These are phyloP conservation scores for Stachybotrys echinatus DNA, from an alignment of 2,329 filamentous ascomycete genomes.

Conservation along the genomic window DNA sequence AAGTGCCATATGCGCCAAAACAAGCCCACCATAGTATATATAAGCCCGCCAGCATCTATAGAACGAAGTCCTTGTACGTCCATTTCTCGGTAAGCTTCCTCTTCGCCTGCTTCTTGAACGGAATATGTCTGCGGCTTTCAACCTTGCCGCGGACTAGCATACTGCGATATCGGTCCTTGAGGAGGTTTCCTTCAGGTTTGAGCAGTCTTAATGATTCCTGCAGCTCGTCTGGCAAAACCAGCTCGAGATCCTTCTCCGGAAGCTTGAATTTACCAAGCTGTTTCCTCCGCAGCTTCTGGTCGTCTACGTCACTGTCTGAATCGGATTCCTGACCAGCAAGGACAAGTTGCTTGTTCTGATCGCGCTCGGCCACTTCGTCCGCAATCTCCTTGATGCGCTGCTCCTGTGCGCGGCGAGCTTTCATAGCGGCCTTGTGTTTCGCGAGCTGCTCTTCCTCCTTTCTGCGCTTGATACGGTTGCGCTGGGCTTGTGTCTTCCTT, in stretches of 20 bases:
- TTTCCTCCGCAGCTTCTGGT: constrained; percentile 61
- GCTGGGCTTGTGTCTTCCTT: constrained; percentile 79
- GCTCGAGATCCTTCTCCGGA: constrained; percentile 73
- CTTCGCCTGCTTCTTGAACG: constrained; percentile 78
- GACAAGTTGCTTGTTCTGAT: constrained; percentile 41
- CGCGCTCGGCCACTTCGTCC: constrained; percentile 54
- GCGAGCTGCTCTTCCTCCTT: constrained; percentile 79
- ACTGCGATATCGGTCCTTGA: constrained; percentile 88
- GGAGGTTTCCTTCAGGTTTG: constrained; percentile 91
- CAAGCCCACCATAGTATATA: too few relatives aligned
- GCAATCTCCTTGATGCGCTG: constrained; percentile 67
- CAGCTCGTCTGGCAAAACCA: constrained; percentile 78
- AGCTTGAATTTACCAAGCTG: constrained; percentile 69
- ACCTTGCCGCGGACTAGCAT: constrained; percentile 85
- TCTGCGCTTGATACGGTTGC: constrained; percentile 81
- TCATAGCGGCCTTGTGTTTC: constrained; percentile 71
- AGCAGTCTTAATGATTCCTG: constrained; percentile 75
- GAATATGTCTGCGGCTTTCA: constrained; percentile 72
- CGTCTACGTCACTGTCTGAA: constrained; percentile 53
- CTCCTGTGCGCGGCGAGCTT: constrained; percentile 66
- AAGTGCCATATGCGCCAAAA: too few relatives aligned
- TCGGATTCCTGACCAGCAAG: constrained; percentile 28
- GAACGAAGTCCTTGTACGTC: constrained; percentile 86
- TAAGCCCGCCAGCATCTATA: constrained; percentile 17
- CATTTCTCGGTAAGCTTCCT: constrained; percentile 89